Base-by-base conservation (phyloP, 2,329 filamentous ascomycete genomes). In the Nectriaceae sp. region DNA sequence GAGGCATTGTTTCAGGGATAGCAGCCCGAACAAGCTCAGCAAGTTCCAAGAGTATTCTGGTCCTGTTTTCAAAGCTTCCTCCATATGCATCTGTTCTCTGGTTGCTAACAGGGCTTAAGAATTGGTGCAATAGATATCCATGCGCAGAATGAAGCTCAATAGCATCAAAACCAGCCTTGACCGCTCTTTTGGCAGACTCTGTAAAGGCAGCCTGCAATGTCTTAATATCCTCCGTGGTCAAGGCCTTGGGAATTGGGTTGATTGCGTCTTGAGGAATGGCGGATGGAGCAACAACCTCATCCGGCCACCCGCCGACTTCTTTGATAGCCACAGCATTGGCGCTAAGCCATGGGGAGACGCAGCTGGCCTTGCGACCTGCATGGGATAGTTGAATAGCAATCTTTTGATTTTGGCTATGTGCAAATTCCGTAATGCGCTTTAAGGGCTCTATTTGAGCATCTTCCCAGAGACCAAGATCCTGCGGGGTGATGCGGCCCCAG, bases 111-210 rank as follows among this genome's bases (percentile, higher is more conserved):
- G 88, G 88, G 2, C 81, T 85, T 11, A 91, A 50, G 73, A 93
- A 93, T 3, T 75, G 70, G 61, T 85, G 82, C 0, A 92, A 70
- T 1, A 94, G 77, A 65, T 92, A 93, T 2, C 89, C 88, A 62
- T 93, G 89, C 0, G 88, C 89, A 89, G 75, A 84, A 70, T 93
- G 89, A 43, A 94, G 82, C 67, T 84, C 85, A 15, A 88, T 75
- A 11, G 80, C 80, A 60, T 88, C 85, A 54, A 87, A 81, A 0
- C 88, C 88, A 1, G 82, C 83, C 44, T 78, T 70, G 2, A 90
- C 63, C 0, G 88, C 77, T n/a, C 83, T 71, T 52, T 73, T 72
- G 0, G 76, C 73, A 0, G 77, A 76, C 0, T 73, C 75, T 1
- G 73, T 78, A 67, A 80, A 90, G 2, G 77, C 79, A 11, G 64